A percentile compares a stretch with the other conserved stretches of the same genome.
These are phyloP conservation scores for Allantophomopsis lycopodina DNA, from an alignment of 2,329 filamentous ascomycete species.

Conservation along the genomic window DNA sequence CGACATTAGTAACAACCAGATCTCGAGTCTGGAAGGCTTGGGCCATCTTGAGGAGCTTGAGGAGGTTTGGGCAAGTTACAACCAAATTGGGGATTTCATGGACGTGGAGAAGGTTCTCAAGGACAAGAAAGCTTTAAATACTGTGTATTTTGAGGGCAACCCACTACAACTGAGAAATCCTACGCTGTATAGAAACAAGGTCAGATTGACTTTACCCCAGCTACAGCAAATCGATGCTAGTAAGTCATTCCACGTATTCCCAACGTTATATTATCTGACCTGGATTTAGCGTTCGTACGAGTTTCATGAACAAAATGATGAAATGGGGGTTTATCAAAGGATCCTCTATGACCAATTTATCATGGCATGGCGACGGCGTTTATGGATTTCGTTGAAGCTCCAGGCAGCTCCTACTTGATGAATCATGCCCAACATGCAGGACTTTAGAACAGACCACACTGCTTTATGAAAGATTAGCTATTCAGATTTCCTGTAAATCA, in stretches of 20 bases:
- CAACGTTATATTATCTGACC: not conserved
- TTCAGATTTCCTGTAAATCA: too few relatives aligned
- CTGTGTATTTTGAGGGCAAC: slow-evolving; percentile 95
- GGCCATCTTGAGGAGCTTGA: slow-evolving; percentile 58
- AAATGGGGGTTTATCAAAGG: too few relatives aligned
- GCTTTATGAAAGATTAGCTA: too few relatives aligned
- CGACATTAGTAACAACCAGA: slow-evolving; percentile 81
- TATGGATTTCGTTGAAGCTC: too few relatives aligned
- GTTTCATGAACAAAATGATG: slow-evolving; percentile 10
- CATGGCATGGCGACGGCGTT: too few relatives aligned
- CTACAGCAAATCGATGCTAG: slow-evolving; percentile 93
- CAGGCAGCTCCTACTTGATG: too few relatives aligned
- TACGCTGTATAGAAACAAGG: slow-evolving; percentile 89
- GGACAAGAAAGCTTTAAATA: slow-evolving; percentile 69
- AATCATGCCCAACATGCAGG: too few relatives aligned
- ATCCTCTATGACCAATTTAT: too few relatives aligned
- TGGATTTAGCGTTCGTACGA: slow-evolving; percentile 13
- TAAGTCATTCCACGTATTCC: slow-evolving; percentile 36
- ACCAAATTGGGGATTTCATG: slow-evolving; percentile 63
- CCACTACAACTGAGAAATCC: slow-evolving; percentile 68
- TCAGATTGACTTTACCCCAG: slow-evolving; percentile 74
- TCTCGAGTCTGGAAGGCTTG: slow-evolving; percentile 62
- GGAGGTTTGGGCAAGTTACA: slow-evolving; percentile 92
- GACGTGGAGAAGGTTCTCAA: slow-evolving; percentile 69
- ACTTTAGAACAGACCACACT: too few relatives aligned